These are phyloP conservation scores for Coemansia sp. DNA, from an alignment of 371 early-diverging fungal species.

Conservation along the genomic window DNA sequence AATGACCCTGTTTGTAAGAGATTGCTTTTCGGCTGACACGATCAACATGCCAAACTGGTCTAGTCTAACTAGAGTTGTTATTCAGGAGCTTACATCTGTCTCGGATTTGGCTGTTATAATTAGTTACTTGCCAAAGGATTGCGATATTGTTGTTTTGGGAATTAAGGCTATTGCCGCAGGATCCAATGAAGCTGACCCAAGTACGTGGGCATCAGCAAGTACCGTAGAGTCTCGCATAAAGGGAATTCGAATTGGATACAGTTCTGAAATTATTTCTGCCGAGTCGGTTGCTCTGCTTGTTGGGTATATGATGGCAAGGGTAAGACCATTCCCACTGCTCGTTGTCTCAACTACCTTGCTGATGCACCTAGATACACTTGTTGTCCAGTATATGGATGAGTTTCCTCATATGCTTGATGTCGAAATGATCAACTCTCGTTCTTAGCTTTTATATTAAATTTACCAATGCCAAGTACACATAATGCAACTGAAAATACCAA, in stretches of 20 bases:
- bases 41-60: neutral
- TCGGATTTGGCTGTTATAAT: neutral
- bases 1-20: neutral
- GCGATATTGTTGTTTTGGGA: neutral
- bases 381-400: neutral
- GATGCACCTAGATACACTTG: constrained; percentile 1
- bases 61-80: neutral
- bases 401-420: neutral
- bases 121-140: neutral
- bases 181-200: neutral
- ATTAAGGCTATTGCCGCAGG: neutral
- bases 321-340: neutral
- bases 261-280: neutral
- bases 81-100: neutral
- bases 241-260: neutral
- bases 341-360: neutral
- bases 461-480: neutral
- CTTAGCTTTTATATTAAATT: neutral
- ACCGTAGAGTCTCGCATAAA: neutral
- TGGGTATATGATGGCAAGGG: neutral
- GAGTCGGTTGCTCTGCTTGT: neutral
- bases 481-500: neutral
- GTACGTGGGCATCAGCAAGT: neutral
- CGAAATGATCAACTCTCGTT: neutral
- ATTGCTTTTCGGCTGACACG: neutral